These are phyloP conservation scores for Zasmidium citrigriseum DNA, from an alignment of 2,329 filamentous ascomycete species.

Conservation along the genomic window DNA sequence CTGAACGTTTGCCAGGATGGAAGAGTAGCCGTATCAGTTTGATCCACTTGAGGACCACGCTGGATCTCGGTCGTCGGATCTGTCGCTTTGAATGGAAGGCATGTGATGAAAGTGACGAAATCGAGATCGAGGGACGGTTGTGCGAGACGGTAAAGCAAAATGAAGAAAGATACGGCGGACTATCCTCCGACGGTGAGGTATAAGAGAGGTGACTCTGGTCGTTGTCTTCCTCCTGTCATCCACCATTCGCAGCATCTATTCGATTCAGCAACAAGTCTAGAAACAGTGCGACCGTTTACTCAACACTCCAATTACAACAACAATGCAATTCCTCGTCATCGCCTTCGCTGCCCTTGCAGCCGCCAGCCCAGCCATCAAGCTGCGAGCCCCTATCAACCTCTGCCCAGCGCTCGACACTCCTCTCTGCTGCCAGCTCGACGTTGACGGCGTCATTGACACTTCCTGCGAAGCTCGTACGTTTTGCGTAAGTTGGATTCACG, in stretches of 20 bases:
- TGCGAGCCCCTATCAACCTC: constrained; percentile 7
- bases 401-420: constrained; percentile 18
- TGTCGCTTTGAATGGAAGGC: background rate
- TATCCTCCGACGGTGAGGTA: background rate
- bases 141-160: background rate
- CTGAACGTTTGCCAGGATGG: background rate
- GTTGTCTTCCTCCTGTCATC: background rate
- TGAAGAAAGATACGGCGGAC: background rate
- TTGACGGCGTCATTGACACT: constrained; percentile 11
- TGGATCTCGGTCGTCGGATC: background rate
- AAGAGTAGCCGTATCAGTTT: background rate
- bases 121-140: background rate
- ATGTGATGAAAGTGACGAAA: background rate
- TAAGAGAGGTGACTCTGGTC: too few relatives aligned
- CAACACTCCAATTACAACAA: background rate
- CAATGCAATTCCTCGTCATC: constrained; percentile 20
- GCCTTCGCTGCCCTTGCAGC: constrained; percentile 16
- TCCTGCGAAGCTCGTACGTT: constrained; percentile 17
- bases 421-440: constrained; percentile 19
- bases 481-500: background rate
- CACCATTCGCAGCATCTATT: background rate
- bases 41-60: background rate
- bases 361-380: constrained; percentile 12
- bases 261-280: background rate
- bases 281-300: background rate